A percentile compares a stretch with the other conserved stretches of the same genome.
phyloP scores from a whole-genome alignment of 306 rosid genomes.

The Citrullus mucosospermus region DNA sequence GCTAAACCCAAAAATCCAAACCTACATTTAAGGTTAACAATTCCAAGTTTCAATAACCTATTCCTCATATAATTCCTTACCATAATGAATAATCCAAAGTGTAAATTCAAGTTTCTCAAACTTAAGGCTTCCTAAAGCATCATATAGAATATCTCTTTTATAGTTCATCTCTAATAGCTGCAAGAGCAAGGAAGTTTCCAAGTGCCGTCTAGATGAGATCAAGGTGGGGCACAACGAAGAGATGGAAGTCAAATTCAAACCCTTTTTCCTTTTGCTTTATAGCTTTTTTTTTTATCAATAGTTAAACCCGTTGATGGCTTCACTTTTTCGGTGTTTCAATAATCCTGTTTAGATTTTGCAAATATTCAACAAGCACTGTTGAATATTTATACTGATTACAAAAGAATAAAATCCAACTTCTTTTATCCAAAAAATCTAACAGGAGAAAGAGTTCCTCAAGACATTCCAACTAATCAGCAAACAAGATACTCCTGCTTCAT shows the following conservation, averaged over 20 bases:
- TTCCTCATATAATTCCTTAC: no score
- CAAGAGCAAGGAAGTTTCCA: neutral
- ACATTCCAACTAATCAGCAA: neutral
- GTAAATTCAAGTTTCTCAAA: neutral
- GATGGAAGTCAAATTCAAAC: neutral
- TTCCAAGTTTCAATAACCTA: neutral
- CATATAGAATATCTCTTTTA: neutral
- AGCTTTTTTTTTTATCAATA: neutral
- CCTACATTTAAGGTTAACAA: neutral
- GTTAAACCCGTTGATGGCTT: neutral
- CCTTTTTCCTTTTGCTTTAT: slow-evolving; percentile 1
- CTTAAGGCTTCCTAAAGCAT: neutral
- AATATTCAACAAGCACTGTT: neutral
- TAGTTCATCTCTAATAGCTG: neutral
- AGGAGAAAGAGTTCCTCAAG: neutral
- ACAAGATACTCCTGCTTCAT: neutral
- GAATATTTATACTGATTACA: neutral
- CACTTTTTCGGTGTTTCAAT: neutral
- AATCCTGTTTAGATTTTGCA: slow-evolving; percentile 1
- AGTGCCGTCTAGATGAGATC: neutral
- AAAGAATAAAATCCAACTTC: neutral
- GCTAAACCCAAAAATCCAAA: neutral
- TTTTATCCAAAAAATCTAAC: neutral
- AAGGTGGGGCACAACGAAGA: slow-evolving; percentile 2
- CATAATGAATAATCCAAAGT: neutral